A percentile compares a stretch with the other conserved stretches of the same genome.
These are phyloP conservation scores for Sisymbrium altissimum DNA, from an alignment of 345 rosid genomes.

Conservation along the genomic window DNA sequence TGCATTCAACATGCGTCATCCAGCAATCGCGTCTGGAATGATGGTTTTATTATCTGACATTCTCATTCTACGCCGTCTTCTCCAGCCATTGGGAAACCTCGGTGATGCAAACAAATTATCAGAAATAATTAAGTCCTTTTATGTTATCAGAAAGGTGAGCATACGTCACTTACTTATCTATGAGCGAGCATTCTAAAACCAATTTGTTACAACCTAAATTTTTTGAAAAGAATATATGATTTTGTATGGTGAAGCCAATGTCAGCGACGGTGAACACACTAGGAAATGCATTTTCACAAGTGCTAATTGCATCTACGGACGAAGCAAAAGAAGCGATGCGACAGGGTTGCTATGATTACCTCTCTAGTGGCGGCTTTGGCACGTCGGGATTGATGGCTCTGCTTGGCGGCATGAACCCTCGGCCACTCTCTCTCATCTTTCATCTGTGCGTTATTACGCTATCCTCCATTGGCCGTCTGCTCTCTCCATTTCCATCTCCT, in stretches of 20 bases:
- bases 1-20: slow-evolving; percentile 58
- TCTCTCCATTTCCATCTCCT: slow-evolving; percentile 39
- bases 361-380: slow-evolving; percentile 28
- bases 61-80: slow-evolving; percentile 47
- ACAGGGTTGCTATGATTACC: slow-evolving; percentile 34
- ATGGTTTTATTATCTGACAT: slow-evolving; percentile 50
- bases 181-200: not conserved
- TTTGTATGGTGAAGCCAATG: slow-evolving; percentile 34
- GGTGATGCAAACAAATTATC: slow-evolving; percentile 35
- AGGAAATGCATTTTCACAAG: slow-evolving; percentile 36
- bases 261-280: slow-evolving; percentile 40
- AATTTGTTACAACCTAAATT: not conserved
- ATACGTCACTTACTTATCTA: not conserved
- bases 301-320: slow-evolving; percentile 24
- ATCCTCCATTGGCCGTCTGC: slow-evolving; percentile 22
- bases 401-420: slow-evolving; percentile 35
- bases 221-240: not conserved
- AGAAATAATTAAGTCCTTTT: slow-evolving; percentile 43
- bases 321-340: slow-evolving; percentile 39
- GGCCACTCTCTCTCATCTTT: slow-evolving; percentile 24
- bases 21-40: slow-evolving; percentile 50
- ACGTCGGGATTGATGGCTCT: slow-evolving; percentile 32
- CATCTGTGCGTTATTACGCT: slow-evolving; percentile 32
- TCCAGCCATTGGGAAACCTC: slow-evolving; percentile 36
- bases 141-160: slow-evolving; percentile 46